Evolutionary conservation across 495 filamentous ascomycete species (phyloP).

Genomic region (Thermochaetoides thermophila): DNA sequence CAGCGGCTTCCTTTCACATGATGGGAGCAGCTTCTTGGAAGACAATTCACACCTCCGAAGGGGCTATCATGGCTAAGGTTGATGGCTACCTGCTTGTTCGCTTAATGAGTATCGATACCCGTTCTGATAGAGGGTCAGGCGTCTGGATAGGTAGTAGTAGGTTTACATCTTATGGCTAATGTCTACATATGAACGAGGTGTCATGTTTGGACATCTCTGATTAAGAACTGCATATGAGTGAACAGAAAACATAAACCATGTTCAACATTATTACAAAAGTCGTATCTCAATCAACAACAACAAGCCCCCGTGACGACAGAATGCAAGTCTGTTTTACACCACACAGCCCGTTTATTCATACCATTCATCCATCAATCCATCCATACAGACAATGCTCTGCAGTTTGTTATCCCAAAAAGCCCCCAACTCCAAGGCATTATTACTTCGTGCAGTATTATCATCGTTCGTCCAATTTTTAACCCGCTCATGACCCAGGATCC

Average conservation of each 20-base stretch:
- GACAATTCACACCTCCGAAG: constrained; percentile 29
- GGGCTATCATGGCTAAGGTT: too few relatives aligned
- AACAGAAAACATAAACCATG: not conserved
- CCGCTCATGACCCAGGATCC: not conserved
- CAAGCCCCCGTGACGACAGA: not conserved
- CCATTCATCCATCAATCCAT: too few relatives aligned
- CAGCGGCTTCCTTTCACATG: constrained; percentile 31
- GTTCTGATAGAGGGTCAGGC: constrained; percentile 2
- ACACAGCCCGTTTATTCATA: too few relatives aligned
- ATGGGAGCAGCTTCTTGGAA: constrained; percentile 32
- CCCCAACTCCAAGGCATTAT: constrained; percentile 15
- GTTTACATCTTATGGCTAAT: not conserved
- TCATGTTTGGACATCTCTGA: not conserved
- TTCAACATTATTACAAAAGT: constrained; percentile 8
- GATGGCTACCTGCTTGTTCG: too few relatives aligned
- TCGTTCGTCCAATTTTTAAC: too few relatives aligned
- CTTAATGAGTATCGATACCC: too few relatives aligned
- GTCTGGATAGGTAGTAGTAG: not conserved
- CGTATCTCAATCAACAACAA: too few relatives aligned
- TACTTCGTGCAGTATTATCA: too few relatives aligned
- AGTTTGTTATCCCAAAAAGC: constrained; percentile 1
- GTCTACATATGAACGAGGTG: too few relatives aligned
- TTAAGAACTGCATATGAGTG: too few relatives aligned
- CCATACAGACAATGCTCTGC: too few relatives aligned
- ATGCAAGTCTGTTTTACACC: constrained; percentile 1